A percentile compares a stretch with the other conserved stretches of the same genome.
phyloP scores from a whole-genome alignment of 495 filamentous ascomycete genomes.

The Hypomontagnella submonticulosa region DNA sequence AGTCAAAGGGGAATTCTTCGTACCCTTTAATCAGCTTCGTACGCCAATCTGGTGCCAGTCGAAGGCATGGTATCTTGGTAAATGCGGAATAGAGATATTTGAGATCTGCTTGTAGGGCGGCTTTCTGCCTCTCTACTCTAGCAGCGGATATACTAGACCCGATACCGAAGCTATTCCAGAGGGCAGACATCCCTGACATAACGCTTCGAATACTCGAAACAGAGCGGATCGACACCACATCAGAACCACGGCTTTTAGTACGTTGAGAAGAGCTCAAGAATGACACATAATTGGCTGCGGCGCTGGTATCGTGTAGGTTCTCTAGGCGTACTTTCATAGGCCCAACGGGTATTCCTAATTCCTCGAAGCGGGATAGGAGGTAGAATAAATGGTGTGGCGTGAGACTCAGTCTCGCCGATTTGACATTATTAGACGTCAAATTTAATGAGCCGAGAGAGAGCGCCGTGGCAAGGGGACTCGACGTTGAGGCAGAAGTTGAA shows the following conservation, averaged over 20 bases:
- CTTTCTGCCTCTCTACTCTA: slow-evolving; percentile 87
- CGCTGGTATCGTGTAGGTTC: slow-evolving; percentile 88
- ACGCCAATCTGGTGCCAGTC: slow-evolving; percentile 87
- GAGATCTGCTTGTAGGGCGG: slow-evolving; percentile 82
- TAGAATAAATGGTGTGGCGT: slow-evolving; percentile 99
- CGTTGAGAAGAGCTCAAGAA: slow-evolving; percentile 85
- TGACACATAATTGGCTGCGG: slow-evolving; percentile 93
- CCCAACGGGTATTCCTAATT: slow-evolving; percentile 86
- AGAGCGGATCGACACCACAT: slow-evolving; percentile 91
- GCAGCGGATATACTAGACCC: slow-evolving; percentile 77
- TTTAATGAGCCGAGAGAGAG: slow-evolving; percentile 85
- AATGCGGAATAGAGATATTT: slow-evolving; percentile 98
- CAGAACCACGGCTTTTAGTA: slow-evolving; percentile 78
- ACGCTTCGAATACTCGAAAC: slow-evolving; percentile 97
- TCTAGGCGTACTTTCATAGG: slow-evolving; percentile 96
- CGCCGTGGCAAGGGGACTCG: slow-evolving; percentile 81
- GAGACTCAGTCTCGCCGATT: slow-evolving; percentile 89
- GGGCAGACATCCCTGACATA: slow-evolving; percentile 91
- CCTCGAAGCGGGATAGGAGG: slow-evolving; percentile 92
- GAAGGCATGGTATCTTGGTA: slow-evolving; percentile 95
- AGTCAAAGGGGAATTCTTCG: slow-evolving; percentile 98
- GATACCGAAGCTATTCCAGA: slow-evolving; percentile 90
- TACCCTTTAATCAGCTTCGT: slow-evolving; percentile 89
- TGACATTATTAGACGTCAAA: slow-evolving; percentile 84
- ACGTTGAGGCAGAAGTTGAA: slow-evolving; percentile 69